Evolutionary conservation across 106 monocot genomes (phyloP).

Genomic region (Narthecium ossifragum): DNA sequence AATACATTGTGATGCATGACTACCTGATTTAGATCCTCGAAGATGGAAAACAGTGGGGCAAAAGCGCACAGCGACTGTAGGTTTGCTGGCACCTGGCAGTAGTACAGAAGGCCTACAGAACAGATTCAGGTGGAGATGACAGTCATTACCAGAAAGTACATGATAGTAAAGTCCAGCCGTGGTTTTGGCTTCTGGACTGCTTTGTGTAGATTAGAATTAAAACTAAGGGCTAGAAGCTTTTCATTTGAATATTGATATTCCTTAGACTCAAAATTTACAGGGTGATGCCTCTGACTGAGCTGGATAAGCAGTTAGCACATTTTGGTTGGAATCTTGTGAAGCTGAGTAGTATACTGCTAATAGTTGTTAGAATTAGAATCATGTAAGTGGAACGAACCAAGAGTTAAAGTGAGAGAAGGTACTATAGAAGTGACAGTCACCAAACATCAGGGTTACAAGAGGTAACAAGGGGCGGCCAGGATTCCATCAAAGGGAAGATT

Average conservation of each 20-base stretch:
- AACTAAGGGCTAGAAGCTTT: not conserved
- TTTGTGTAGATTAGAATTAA: not conserved
- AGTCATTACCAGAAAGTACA: not conserved
- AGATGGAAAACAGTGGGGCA: slow-evolving; percentile 69
- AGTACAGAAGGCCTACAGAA: slow-evolving; percentile 63
- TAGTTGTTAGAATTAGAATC: no score
- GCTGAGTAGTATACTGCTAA: no score
- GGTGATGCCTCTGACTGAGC: no score
- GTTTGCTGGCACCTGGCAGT: slow-evolving; percentile 79
- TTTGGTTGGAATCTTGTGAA: no score
- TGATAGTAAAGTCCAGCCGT: not conserved
- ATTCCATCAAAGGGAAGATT: no score
- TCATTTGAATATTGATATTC: not conserved
- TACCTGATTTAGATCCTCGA: slow-evolving; percentile 67
- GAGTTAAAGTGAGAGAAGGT: no score
- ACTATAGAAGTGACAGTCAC: no score
- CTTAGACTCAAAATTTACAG: no score
- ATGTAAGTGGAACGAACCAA: no score
- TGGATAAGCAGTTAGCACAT: no score
- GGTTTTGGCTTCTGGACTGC: not conserved
- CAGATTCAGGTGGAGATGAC: not conserved
- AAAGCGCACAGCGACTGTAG: slow-evolving; percentile 80
- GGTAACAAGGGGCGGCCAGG: no score
- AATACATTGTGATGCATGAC: not conserved
- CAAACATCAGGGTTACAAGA: no score